Conservation (phyloP, 345 rosid species). For the Moricandia moricandioides region DNA sequence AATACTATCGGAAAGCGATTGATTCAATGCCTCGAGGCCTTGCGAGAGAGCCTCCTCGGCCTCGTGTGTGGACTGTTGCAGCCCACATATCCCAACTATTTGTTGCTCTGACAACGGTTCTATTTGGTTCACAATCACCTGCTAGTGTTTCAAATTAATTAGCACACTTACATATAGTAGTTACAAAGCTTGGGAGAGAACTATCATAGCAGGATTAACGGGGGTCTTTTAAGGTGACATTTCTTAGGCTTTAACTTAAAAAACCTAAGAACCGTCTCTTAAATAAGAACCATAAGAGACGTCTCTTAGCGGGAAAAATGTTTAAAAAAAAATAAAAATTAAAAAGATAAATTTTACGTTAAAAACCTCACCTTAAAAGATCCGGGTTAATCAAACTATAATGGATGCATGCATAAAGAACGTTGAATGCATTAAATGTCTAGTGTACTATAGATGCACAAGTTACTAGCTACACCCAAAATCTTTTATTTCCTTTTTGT, state of each 20-base stretch:
- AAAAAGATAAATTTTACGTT: too few relatives aligned
- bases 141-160: constrained; percentile 6
- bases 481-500: constrained; percentile 31
- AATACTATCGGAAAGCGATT: constrained; percentile 79
- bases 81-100: constrained; percentile 73
- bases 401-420: constrained; percentile 12
- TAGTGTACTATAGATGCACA: constrained; percentile 31
- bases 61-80: constrained; percentile 88
- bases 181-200: neutral
- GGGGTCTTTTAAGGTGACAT: too few relatives aligned
- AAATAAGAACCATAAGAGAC: too few relatives aligned
- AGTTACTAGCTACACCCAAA: constrained; percentile 33
- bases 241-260: too few relatives aligned
- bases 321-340: too few relatives aligned
- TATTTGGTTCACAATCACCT: constrained; percentile 69
- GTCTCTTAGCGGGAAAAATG: too few relatives aligned
- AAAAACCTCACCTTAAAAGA: too few relatives aligned
- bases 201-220: too few relatives aligned
- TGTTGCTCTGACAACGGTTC: constrained; percentile 94
- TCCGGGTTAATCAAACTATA: too few relatives aligned
- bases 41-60: constrained; percentile 93
- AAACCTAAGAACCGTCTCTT: too few relatives aligned
- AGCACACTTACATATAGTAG: neutral
- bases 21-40: constrained; percentile 85
- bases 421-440: constrained; percentile 32